phyloP scores from a whole-genome alignment of 2,329 filamentous ascomycete genomes.

The Lasiodiplodia sp. region DNA sequence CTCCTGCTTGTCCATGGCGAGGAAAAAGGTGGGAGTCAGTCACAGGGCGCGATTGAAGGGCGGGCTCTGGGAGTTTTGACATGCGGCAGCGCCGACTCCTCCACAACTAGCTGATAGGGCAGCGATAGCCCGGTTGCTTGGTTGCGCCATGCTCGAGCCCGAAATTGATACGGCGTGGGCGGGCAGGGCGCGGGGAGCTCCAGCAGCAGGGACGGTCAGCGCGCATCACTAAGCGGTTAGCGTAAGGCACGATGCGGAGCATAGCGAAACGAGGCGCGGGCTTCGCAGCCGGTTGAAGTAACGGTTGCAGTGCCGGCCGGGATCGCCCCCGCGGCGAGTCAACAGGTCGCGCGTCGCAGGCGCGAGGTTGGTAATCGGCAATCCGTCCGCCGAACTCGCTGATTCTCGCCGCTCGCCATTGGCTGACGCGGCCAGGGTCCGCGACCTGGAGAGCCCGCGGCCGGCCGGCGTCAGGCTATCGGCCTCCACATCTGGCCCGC shows the following conservation, averaged over 20 bases:
- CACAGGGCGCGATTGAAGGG: background rate
- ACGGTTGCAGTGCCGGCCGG: constrained; percentile 8
- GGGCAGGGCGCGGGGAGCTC: constrained; percentile 12
- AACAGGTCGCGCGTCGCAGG: background rate
- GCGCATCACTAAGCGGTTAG: constrained; percentile 28
- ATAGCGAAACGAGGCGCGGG: constrained; percentile 14
- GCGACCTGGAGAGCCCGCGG: background rate
- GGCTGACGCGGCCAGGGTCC: background rate
- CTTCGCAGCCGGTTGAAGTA: constrained; percentile 18
- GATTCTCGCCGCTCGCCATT: background rate
- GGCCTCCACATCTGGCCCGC: background rate
- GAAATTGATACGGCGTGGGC: constrained; percentile 25
- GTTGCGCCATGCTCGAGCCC: constrained; percentile 19
- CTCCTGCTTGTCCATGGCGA: constrained; percentile 20
- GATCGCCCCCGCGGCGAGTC: constrained; percentile 8
- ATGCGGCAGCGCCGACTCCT: constrained; percentile 21
- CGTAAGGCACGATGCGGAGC: constrained; percentile 21
- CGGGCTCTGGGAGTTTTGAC: constrained; percentile 5
- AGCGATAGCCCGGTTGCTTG: constrained; percentile 27
- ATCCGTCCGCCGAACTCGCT: constrained; percentile 6
- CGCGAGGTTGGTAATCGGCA: constrained; percentile 2
- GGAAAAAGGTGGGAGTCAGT: background rate
- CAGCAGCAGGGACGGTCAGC: background rate
- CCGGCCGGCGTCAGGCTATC: background rate
- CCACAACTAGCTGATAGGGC: constrained; percentile 27